These are phyloP conservation scores for Talaromyces sp. DNA, from an alignment of 2,329 filamentous ascomycete species.

Conservation along the genomic window DNA sequence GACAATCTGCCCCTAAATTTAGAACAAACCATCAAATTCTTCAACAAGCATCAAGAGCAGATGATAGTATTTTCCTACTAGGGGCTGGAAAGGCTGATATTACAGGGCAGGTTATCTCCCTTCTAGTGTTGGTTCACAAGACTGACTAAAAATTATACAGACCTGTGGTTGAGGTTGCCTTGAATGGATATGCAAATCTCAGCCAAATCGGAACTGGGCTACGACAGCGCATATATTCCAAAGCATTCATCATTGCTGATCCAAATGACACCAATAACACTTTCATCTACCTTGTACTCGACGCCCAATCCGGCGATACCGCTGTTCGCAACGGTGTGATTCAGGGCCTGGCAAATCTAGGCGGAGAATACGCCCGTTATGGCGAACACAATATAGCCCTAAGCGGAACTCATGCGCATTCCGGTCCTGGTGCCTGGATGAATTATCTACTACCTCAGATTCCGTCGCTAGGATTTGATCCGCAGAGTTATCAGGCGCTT, in stretches of 20 bases:
- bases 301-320: conserved; percentile 84
- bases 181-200: conserved; percentile 90
- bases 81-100: conserved; percentile 71
- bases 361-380: conserved; percentile 71
- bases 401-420: conserved; percentile 89
- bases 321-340: conserved; percentile 85
- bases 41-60: conserved; percentile 4
- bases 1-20: neutral
- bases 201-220: conserved; percentile 78
- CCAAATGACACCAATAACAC: conserved; percentile 63
- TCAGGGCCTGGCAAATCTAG: conserved; percentile 66
- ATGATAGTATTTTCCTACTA: conserved; percentile 54
- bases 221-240: conserved; percentile 81
- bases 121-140: neutral
- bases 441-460: conserved; percentile 94
- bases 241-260: conserved; percentile 82
- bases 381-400: conserved; percentile 78
- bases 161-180: conserved; percentile 82
- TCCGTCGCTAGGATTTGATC: conserved; percentile 79
- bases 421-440: conserved; percentile 86
- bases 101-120: conserved; percentile 54
- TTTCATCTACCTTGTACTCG: conserved; percentile 83
- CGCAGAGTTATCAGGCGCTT: conserved; percentile 83
- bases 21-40: neutral
- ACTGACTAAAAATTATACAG: conserved; percentile 35